Percentiles rank a stretch among this genome's conserved stretches.
Conservation (phyloP, 1,139 yeast genomes). For the Pichia sp. region DNA sequence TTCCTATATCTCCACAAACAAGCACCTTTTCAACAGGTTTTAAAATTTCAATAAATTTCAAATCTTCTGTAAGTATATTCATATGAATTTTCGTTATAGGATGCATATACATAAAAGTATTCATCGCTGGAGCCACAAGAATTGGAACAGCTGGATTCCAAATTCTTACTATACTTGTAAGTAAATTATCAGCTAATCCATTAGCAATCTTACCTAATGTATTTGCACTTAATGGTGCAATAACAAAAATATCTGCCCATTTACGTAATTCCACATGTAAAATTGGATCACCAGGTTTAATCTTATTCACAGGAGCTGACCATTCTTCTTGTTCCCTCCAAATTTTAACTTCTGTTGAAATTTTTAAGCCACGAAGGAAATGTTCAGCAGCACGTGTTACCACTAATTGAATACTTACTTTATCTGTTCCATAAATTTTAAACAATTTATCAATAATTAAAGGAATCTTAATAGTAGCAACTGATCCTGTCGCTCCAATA, state of each 20-base stretch:
- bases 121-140: slow-evolving; percentile 94
- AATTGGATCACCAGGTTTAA: slow-evolving; percentile 49
- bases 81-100: slow-evolving; percentile 87
- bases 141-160: slow-evolving; percentile 92
- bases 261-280: slow-evolving; percentile 83
- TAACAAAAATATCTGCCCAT: slow-evolving; percentile 91
- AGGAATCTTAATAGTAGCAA: slow-evolving; percentile 91
- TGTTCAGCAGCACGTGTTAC: slow-evolving; percentile 81
- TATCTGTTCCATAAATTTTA: slow-evolving; percentile 64
- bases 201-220: slow-evolving; percentile 85
- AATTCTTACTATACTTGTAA: slow-evolving; percentile 77
- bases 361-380: slow-evolving; percentile 70
- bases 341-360: slow-evolving; percentile 76
- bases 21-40: slow-evolving; percentile 91
- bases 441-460: slow-evolving; percentile 75
- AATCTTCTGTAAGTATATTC: slow-evolving; percentile 50
- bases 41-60: slow-evolving; percentile 71
- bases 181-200: slow-evolving; percentile 84
- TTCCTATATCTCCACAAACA: slow-evolving; percentile 94
- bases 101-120: slow-evolving; percentile 91
- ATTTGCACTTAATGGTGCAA: slow-evolving; percentile 93
- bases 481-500: slow-evolving; percentile 92
- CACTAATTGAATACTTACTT: slow-evolving; percentile 76
- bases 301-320: slow-evolving; percentile 47
- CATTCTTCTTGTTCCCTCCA: slow-evolving; percentile 96